Evolutionary conservation across 345 rosid species (phyloP).

Genomic region (Gossypioides kirkii): DNA sequence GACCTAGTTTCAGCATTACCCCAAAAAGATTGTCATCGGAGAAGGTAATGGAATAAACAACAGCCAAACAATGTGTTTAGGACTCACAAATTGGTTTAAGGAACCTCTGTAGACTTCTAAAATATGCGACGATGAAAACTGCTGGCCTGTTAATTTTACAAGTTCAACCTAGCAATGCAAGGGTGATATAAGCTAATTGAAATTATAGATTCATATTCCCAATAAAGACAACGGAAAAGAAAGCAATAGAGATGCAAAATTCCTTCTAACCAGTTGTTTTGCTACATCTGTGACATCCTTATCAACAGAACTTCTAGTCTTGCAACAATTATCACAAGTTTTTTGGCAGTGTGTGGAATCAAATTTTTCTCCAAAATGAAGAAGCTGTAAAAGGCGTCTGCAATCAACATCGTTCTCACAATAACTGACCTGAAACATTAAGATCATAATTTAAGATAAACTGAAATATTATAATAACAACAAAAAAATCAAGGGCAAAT

Average conservation of each 20-base stretch:
- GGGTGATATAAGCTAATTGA: background rate
- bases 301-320: conserved; percentile 51
- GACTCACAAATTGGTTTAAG: conserved; percentile 70
- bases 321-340: conserved; percentile 90
- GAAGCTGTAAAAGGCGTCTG: conserved; percentile 78
- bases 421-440: conserved; percentile 72
- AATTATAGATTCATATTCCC: conserved; percentile 10
- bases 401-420: conserved; percentile 96
- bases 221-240: conserved; percentile 1
- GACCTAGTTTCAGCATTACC: conserved; percentile 46
- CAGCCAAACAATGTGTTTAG: conserved; percentile 1
- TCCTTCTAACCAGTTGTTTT: conserved; percentile 68
- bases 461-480: background rate
- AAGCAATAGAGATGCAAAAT: background rate
- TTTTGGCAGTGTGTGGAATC: conserved; percentile 61
- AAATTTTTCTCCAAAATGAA: conserved; percentile 94
- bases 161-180: conserved; percentile 59
- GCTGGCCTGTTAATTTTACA: conserved; percentile 72
- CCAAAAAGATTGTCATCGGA: conserved; percentile 5
- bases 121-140: conserved; percentile 77
- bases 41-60: conserved; percentile 15
- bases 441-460: conserved; percentile 15
- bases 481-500: conserved; percentile 1
- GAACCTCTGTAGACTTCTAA: conserved; percentile 97
- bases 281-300: conserved; percentile 83